phyloP scores from a whole-genome alignment of 768 basidiomycete species.

The Nevesoporus exiguus region DNA sequence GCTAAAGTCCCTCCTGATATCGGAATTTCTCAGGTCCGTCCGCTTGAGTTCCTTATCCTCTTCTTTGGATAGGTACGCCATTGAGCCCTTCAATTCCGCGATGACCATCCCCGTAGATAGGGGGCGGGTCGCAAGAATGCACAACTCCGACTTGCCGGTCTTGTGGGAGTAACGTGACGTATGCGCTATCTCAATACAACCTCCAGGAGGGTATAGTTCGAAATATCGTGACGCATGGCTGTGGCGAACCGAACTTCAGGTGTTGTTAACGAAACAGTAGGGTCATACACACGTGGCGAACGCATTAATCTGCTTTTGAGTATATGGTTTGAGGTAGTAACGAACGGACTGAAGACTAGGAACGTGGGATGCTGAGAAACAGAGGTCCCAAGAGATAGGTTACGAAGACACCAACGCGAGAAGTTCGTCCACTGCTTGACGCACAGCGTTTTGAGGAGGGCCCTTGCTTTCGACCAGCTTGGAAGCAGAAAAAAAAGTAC shows the following conservation, averaged over 20 bases:
- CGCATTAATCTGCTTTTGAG: conserved; percentile 84
- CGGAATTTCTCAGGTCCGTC: conserved; percentile 63
- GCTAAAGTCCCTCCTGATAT: conserved; percentile 84
- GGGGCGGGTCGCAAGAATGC: conserved; percentile 77
- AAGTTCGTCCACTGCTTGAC: conserved; percentile 74
- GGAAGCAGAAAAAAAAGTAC: conserved; percentile 15
- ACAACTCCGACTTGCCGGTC: conserved; percentile 86
- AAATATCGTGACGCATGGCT: conserved; percentile 89
- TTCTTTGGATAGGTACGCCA: conserved; percentile 83
- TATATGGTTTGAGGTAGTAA: conserved; percentile 71
- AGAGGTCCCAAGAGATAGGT: conserved; percentile 9
- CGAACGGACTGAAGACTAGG: conserved; percentile 68
- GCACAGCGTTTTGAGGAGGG: conserved; percentile 54
- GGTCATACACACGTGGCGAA: conserved; percentile 78
- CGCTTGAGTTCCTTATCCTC: conserved; percentile 86
- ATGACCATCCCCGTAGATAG: conserved; percentile 69
- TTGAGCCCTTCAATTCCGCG: conserved; percentile 84
- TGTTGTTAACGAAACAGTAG: conserved; percentile 25
- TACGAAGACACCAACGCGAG: conserved; percentile 55
- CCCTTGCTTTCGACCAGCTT: conserved; percentile 61
- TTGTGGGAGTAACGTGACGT: conserved; percentile 84
- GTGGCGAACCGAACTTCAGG: conserved; percentile 26
- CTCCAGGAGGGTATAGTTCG: conserved; percentile 79
- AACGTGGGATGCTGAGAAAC: conserved; percentile 15
- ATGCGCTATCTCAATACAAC: conserved; percentile 84